Percentiles rank a stretch among this genome's conserved stretches.
These are phyloP conservation scores for Pseudocercospora fuligena DNA, from an alignment of 2,329 filamentous ascomycete species.

Conservation along the genomic window DNA sequence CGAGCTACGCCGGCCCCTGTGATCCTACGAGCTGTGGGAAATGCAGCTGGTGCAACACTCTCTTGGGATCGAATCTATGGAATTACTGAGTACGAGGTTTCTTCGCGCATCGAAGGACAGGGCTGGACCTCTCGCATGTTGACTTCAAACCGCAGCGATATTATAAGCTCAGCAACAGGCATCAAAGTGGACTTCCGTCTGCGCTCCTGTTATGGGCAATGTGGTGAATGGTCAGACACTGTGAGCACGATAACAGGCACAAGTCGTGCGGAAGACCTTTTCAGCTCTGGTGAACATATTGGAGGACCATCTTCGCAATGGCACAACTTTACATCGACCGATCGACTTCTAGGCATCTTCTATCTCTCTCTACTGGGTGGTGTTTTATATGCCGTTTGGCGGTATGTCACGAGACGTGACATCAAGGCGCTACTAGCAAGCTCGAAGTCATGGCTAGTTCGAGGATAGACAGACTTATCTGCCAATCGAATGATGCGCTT, in stretches of 20 bases:
- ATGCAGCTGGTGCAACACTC: neutral
- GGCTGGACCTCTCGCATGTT: constrained; percentile 1
- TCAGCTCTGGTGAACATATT: neutral
- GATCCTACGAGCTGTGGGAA: constrained; percentile 8
- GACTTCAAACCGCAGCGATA: neutral
- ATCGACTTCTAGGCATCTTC: neutral
- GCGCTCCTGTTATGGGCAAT: constrained; percentile 14
- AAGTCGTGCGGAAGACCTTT: neutral
- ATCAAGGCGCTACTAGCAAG: neutral
- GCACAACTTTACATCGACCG: neutral
- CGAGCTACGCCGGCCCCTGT: constrained; percentile 5
- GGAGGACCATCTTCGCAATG: neutral
- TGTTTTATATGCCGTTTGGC: neutral
- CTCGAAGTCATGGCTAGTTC: neutral
- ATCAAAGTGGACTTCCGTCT: constrained; percentile 8
- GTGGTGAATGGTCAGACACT: constrained; percentile 10
- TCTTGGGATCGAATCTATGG: constrained; percentile 13
- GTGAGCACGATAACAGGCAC: neutral
- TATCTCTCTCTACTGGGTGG: neutral
- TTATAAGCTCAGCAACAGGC: neutral
- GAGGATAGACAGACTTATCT: neutral
- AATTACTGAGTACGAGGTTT: constrained; percentile 8
- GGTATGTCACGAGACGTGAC: neutral
- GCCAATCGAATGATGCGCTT: neutral
- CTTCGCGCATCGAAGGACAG: neutral